These are phyloP conservation scores for Beta vulgaris DNA, from an alignment of 148 eudicot genomes.

Conservation along the genomic window DNA sequence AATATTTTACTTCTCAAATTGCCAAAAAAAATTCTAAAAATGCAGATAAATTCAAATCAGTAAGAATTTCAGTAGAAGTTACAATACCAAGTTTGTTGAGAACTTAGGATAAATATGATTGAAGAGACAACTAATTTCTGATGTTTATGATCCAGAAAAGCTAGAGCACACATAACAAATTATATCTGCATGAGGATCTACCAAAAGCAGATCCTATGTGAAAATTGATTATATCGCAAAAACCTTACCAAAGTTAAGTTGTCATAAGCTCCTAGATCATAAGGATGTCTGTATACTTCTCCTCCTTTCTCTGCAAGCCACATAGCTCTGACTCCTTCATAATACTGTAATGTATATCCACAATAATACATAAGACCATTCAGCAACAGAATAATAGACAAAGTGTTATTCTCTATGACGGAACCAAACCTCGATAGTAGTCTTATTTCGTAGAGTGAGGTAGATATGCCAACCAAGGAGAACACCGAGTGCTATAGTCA, in stretches of 20 bases:
- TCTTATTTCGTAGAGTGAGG: slow-evolving; percentile 76
- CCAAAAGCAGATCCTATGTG: not conserved
- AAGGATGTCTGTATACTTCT: slow-evolving; percentile 82
- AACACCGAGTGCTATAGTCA: slow-evolving; percentile 64
- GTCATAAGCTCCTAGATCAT: slow-evolving; percentile 82
- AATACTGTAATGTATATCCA: slow-evolving; percentile 51
- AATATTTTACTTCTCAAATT: too few species aligned
- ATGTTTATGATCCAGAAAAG: not conserved
- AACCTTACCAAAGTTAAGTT: slow-evolving; percentile 65
- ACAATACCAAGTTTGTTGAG: not conserved
- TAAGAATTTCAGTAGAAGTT: not conserved
- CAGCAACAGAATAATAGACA: not conserved
- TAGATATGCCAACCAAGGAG: slow-evolving; percentile 88
- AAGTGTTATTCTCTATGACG: not conserved
- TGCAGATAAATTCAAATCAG: not conserved
- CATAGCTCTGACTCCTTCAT: slow-evolving; percentile 98
- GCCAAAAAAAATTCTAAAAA: not conserved
- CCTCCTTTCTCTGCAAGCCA: slow-evolving; percentile 99
- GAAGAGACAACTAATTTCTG: not conserved
- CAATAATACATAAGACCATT: not conserved
- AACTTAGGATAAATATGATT: not conserved
- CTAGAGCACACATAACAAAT: not conserved
- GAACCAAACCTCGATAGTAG: slow-evolving; percentile 83
- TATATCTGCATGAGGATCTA: not conserved
- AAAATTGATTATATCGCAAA: not conserved